These are phyloP conservation scores for Chrysoporthe austroafricana DNA, from an alignment of 2,329 filamentous ascomycete species.

Conservation along the genomic window DNA sequence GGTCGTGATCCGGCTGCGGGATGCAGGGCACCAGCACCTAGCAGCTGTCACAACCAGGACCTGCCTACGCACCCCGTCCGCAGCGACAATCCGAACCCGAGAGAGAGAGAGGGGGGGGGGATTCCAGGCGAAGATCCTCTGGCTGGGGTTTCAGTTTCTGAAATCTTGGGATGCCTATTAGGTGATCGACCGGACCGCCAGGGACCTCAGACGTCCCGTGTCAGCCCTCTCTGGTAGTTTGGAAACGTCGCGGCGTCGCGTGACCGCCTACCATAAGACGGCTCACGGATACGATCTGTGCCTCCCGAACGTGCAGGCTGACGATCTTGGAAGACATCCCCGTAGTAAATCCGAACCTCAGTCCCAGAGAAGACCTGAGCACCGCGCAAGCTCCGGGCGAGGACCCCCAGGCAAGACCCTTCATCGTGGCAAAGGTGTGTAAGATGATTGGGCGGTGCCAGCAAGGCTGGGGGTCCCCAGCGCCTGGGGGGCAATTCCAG, in stretches of 20 bases:
- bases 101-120: no score
- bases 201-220: background rate
- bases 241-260: background rate
- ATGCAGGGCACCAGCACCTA: background rate
- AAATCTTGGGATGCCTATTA: background rate
- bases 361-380: no score
- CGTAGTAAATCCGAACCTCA: background rate
- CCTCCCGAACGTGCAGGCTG: background rate
- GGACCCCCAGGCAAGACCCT: background rate
- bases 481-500: background rate
- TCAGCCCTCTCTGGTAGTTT: background rate
- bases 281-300: background rate
- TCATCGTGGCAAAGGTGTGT: constrained; percentile 8
- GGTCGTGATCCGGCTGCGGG: background rate
- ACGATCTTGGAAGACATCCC: no score
- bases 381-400: no score
- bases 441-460: constrained; percentile 26
- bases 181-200: background rate
- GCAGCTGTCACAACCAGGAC: background rate
- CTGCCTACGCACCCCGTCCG: background rate
- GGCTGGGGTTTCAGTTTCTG: background rate
- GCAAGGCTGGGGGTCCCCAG: constrained; percentile 7
- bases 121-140: no score
- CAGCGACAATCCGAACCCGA: no score
- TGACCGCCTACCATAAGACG: background rate